These are phyloP conservation scores for Plasmodium vivax DNA, from an alignment of 169 alveolate genomes.

Conservation along the genomic window DNA sequence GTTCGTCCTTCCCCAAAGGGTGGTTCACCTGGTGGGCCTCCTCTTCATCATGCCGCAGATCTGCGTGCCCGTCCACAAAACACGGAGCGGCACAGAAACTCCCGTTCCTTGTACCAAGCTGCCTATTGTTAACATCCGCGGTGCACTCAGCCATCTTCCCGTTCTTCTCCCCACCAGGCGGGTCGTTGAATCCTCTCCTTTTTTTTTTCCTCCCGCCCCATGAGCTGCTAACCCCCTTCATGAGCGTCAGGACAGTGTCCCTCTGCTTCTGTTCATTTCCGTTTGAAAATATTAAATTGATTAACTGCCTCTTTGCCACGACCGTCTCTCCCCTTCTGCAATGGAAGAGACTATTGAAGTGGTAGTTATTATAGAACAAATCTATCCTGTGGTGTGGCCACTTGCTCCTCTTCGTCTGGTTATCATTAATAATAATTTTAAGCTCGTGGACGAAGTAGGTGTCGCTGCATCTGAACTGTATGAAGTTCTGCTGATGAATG, in stretches of 20 bases:
- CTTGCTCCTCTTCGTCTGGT: neutral
- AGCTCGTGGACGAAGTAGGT: slow-evolving; percentile 22
- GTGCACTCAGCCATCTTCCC: too few relatives aligned
- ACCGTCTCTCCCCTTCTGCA: neutral
- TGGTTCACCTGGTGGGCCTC: neutral
- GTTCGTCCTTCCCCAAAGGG: neutral
- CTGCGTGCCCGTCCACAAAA: neutral
- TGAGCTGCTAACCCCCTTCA: neutral
- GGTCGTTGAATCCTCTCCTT: neutral
- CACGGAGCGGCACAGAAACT: too few relatives aligned
- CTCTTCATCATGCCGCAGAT: neutral
- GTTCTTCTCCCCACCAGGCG: too few relatives aligned
- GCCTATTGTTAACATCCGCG: too few relatives aligned
- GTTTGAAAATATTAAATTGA: neutral
- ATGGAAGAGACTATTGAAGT: neutral
- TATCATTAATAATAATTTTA: slow-evolving; percentile 8
- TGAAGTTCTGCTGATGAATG: slow-evolving; percentile 2
- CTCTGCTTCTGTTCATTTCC: neutral
- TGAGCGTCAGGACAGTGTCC: neutral
- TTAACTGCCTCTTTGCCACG: neutral
- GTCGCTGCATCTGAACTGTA: neutral
- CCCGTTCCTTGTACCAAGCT: too few relatives aligned
- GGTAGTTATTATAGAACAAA: slow-evolving; percentile 8
- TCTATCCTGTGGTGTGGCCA: neutral
- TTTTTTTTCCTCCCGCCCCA: neutral